phyloP scores from a whole-genome alignment of 805 yeast genomes.

The Hanseniaspora taiwanica region DNA sequence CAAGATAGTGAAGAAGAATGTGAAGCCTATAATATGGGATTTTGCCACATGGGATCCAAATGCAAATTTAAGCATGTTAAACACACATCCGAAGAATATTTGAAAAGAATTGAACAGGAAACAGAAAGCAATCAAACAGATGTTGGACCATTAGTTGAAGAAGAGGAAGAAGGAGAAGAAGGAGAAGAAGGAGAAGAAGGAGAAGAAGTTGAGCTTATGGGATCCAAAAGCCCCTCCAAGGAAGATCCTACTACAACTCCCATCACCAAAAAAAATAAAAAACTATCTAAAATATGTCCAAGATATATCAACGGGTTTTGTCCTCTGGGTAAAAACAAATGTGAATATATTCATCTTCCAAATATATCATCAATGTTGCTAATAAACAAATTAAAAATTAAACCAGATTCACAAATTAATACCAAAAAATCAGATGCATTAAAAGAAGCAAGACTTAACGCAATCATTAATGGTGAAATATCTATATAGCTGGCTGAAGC shows the following conservation, averaged over 20 bases:
- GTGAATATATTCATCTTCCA: conserved; percentile 63
- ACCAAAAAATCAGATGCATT: conserved; percentile 23
- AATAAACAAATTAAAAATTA: conserved; percentile 24
- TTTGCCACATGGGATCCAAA: conserved; percentile 82
- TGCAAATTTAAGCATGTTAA: conserved; percentile 70
- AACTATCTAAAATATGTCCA: conserved; percentile 57
- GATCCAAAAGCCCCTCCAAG: neutral
- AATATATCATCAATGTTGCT: conserved; percentile 29
- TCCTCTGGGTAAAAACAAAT: conserved; percentile 73
- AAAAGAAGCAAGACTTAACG: conserved; percentile 23
- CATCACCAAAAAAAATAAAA: neutral
- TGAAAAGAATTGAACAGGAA: neutral
- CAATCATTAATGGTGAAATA: conserved; percentile 22
- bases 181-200: neutral
- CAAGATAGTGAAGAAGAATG: conserved; percentile 68
- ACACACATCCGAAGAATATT: neutral
- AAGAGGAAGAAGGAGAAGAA: neutral
- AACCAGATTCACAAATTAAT: conserved; percentile 22
- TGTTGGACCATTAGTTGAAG: neutral
- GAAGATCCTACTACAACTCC: neutral
- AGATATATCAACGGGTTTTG: conserved; percentile 82
- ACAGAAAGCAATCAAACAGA: neutral
- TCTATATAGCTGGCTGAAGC: neutral
- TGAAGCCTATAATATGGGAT: conserved; percentile 70
- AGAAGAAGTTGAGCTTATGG: neutral